phyloP scores from a whole-genome alignment of 441 rosid genomes.

The Jatropha podagrica region DNA sequence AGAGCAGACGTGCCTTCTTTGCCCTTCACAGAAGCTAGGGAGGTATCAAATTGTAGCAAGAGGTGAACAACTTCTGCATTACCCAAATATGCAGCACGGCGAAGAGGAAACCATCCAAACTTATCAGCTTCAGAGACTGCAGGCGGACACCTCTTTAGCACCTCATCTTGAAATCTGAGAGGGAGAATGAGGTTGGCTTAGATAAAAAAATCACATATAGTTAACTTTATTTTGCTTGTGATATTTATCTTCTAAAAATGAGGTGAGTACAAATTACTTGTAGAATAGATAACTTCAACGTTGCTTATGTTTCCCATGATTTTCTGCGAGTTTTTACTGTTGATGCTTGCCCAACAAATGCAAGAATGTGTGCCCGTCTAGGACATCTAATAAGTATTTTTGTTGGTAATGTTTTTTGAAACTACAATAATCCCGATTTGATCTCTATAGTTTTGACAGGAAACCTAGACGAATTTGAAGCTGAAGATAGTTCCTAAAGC shows the following conservation, averaged over 20 bases:
- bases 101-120: constrained; percentile 30
- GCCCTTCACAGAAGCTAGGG: constrained; percentile 17
- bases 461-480: not conserved
- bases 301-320: not conserved
- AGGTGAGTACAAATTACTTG: not conserved
- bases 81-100: constrained; percentile 29
- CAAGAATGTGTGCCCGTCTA: not conserved
- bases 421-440: not conserved
- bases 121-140: constrained; percentile 19
- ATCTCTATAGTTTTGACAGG: not conserved
- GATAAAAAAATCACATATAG: not conserved
- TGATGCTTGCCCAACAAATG: not conserved
- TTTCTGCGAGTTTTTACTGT: not conserved
- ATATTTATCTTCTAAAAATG: not conserved
- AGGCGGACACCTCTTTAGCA: constrained; percentile 7
- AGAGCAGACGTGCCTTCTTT: constrained; percentile 25
- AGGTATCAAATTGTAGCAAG: constrained; percentile 12
- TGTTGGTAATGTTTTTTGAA: too few species aligned
- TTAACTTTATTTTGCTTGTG: not conserved
- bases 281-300: not conserved
- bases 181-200: not conserved
- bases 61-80: constrained; percentile 16
- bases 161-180: constrained; percentile 12
- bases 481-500: not conserved
- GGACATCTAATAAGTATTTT: not conserved